Evolutionary conservation across 202 grass and related monocot genomes (phyloP).

Genomic region (Brachypodium distachyon): DNA sequence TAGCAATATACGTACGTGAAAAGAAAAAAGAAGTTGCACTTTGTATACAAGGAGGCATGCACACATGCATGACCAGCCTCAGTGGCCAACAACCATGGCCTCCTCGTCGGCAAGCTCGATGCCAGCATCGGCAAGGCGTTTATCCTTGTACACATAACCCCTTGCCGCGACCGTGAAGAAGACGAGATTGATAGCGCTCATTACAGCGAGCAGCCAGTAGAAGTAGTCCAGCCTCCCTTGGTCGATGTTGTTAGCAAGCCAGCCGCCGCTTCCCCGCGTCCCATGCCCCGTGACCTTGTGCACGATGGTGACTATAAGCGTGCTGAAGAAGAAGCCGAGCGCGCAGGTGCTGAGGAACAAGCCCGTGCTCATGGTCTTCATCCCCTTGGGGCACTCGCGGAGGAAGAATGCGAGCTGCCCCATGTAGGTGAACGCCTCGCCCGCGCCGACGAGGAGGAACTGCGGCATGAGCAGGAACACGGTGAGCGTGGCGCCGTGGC

Average conservation of each 20-base stretch:
- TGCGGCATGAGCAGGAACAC: conserved; percentile 68
- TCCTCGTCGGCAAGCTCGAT: conserved; percentile 51
- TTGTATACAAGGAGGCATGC: not conserved
- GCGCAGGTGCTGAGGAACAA: conserved; percentile 64
- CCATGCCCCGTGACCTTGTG: conserved; percentile 29
- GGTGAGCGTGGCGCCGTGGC: not conserved
- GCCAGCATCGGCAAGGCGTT: conserved; percentile 28
- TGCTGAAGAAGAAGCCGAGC: conserved; percentile 62
- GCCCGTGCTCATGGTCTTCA: conserved; percentile 83
- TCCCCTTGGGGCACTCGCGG: conserved; percentile 69
- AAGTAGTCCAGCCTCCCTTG: conserved; percentile 53
- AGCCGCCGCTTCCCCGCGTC: not conserved
- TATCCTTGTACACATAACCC: conserved; percentile 56
- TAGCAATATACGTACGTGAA: not conserved
- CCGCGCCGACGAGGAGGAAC: conserved; percentile 55
- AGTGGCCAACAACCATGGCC: conserved; percentile 37
- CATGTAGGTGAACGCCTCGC: conserved; percentile 70
- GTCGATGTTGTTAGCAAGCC: conserved; percentile 55
- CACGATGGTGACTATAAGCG: conserved; percentile 47
- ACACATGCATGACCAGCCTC: not conserved
- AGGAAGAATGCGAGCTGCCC: conserved; percentile 73
- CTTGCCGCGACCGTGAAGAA: conserved; percentile 32
- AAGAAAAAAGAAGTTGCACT: not conserved
- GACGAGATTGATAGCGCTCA: conserved; percentile 34
- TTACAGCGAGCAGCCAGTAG: conserved; percentile 48